Evolutionary conservation across 805 yeast genomes (phyloP).

Genomic region (Wickerhamiella allomyrinae): DNA sequence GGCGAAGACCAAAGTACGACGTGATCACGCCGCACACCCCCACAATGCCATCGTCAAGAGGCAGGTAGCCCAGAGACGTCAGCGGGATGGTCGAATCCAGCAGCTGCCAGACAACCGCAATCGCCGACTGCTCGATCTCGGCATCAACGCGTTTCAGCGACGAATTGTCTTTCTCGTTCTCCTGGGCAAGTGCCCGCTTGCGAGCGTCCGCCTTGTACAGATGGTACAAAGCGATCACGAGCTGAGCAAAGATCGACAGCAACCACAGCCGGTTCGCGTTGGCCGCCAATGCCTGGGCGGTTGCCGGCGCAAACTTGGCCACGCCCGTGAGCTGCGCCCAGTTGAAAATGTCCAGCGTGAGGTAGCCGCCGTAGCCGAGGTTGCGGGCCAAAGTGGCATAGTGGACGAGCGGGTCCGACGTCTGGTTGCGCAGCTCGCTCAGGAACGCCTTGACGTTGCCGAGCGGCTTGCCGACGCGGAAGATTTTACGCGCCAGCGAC

Average conservation of each 20-base stretch:
- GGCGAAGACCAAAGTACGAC: slow-evolving; percentile 53
- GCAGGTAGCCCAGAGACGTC: slow-evolving; percentile 46
- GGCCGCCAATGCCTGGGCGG: slow-evolving; percentile 11
- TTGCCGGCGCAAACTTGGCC: slow-evolving; percentile 23
- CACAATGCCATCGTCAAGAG: slow-evolving; percentile 60
- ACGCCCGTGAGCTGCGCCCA: slow-evolving; percentile 22
- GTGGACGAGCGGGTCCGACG: slow-evolving; percentile 44
- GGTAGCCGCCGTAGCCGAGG: slow-evolving; percentile 24
- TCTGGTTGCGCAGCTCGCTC: slow-evolving; percentile 52
- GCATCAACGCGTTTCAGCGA: slow-evolving; percentile 24
- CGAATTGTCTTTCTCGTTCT: slow-evolving; percentile 26
- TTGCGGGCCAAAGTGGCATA: slow-evolving; percentile 26
- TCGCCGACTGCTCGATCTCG: slow-evolving; percentile 20
- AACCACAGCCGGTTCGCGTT: slow-evolving; percentile 46
- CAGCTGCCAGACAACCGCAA: slow-evolving; percentile 51
- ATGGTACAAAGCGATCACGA: slow-evolving; percentile 44
- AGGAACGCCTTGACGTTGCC: slow-evolving; percentile 53
- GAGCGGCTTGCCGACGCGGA: slow-evolving; percentile 74
- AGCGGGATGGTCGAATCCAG: slow-evolving; percentile 65
- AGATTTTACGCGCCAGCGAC: slow-evolving; percentile 61
- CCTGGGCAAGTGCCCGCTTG: slow-evolving; percentile 15
- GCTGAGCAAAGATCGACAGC: slow-evolving; percentile 47
- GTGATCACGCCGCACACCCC: slow-evolving; percentile 80
- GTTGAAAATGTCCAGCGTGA: slow-evolving; percentile 24
- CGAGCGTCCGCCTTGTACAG: slow-evolving; percentile 32